Conservation (phyloP, 2,329 filamentous ascomycete genomes). For the Scedosporium dehoogii region DNA sequence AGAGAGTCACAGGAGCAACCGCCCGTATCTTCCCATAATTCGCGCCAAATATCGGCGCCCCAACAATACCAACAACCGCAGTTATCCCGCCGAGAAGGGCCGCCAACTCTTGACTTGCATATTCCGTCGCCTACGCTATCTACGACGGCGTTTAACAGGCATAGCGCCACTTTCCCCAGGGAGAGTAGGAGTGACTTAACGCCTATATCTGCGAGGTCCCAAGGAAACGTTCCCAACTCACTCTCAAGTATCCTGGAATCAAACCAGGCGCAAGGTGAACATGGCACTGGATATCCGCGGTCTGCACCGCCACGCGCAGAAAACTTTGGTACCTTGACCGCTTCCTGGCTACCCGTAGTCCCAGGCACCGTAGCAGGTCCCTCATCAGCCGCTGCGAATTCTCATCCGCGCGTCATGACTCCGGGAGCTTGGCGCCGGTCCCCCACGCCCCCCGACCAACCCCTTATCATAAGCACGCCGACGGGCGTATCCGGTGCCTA, state of each 20-base stretch:
- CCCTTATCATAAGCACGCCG: constrained; percentile 52
- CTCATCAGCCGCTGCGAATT: background rate
- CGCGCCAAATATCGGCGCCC: background rate
- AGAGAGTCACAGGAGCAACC: background rate
- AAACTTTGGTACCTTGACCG: background rate
- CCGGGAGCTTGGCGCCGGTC: background rate
- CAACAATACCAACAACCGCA: background rate
- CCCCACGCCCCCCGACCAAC: constrained; percentile 34
- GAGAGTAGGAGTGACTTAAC: background rate
- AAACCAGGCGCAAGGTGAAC: background rate
- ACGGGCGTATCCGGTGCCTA: constrained; percentile 43
- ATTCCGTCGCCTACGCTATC: constrained; percentile 5
- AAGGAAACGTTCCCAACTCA: background rate
- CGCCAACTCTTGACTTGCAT: constrained; percentile 1
- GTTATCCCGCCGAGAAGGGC: background rate
- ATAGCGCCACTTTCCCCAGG: background rate
- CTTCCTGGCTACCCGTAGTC: background rate
- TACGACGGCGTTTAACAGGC: background rate
- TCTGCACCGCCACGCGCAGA: background rate
- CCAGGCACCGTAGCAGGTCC: background rate
- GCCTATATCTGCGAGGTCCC: background rate
- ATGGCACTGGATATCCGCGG: background rate
- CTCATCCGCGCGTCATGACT: background rate
- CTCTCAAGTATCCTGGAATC: background rate
- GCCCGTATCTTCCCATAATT: background rate